Conservation (phyloP, 2,329 filamentous ascomycete species). For the Sphaerulina musiva region DNA sequence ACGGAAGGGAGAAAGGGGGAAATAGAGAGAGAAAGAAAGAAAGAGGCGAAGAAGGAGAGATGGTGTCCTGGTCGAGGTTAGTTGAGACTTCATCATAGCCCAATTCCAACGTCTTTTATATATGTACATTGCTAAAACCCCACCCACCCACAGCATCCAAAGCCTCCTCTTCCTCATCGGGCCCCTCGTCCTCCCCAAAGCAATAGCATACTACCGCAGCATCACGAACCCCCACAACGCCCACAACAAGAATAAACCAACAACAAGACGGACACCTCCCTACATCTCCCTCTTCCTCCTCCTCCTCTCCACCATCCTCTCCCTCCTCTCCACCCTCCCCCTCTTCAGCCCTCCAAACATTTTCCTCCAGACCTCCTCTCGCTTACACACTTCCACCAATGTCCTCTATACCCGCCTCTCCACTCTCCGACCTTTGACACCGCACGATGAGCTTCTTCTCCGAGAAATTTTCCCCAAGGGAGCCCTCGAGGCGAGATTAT, state of each 20-base stretch:
- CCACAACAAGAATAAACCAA: too few species aligned
- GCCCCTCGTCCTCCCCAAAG: constrained; percentile 63
- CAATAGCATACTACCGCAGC: constrained; percentile 58
- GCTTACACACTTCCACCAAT: constrained; percentile 64
- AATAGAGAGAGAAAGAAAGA: too few species aligned
- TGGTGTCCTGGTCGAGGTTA: constrained; percentile 17
- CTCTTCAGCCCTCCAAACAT: constrained; percentile 70
- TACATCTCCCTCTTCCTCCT: constrained; percentile 51
- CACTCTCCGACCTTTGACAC: constrained; percentile 52
- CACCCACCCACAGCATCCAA: constrained; percentile 34
- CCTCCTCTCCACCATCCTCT: constrained; percentile 47
- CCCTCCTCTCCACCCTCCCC: constrained; percentile 59
- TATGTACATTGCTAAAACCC: neutral
- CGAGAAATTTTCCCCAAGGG: constrained; percentile 59
- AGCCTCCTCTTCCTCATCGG: constrained; percentile 53
- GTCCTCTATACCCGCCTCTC: constrained; percentile 74
- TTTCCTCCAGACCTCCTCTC: constrained; percentile 69
- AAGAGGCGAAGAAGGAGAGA: neutral
- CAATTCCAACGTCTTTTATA: too few species aligned
- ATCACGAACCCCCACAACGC: constrained; percentile 21
- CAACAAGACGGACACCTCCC: constrained; percentile 34
- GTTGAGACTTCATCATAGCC: neutral
- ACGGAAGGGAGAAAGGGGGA: too few species aligned
- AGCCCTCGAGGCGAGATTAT: constrained; percentile 59
- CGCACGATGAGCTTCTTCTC: constrained; percentile 55